Percentiles rank a stretch among this genome's conserved stretches.
phyloP scores from a whole-genome alignment of 1,139 yeast species.

The Eremothecium gossypii region DNA sequence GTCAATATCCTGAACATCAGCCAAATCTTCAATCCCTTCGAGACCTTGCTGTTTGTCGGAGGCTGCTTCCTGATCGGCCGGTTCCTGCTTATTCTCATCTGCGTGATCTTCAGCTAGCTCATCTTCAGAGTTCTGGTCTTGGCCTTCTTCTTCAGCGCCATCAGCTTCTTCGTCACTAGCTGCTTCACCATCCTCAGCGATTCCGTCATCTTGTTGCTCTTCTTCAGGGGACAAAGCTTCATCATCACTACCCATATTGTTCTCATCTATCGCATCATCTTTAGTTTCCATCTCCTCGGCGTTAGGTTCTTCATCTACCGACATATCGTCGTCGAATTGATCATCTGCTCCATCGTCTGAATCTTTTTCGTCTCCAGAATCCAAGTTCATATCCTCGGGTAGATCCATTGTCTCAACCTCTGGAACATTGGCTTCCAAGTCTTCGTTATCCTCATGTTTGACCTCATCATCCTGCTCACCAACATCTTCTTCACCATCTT shows the following conservation, averaged over 20 bases:
- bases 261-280: constrained; percentile 20
- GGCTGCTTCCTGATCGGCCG: constrained; percentile 25
- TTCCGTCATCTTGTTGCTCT: constrained; percentile 24
- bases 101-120: constrained; percentile 23
- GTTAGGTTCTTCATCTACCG: constrained; percentile 23
- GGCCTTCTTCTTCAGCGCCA: constrained; percentile 23
- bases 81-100: constrained; percentile 17
- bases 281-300: constrained; percentile 28
- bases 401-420: constrained; percentile 74
- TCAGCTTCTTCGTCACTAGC: constrained; percentile 22
- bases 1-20: constrained; percentile 41
- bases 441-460: constrained; percentile 60
- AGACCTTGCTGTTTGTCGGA: constrained; percentile 28
- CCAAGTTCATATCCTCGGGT: constrained; percentile 81
- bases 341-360: constrained; percentile 35
- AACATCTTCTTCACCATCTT: constrained; percentile 58
- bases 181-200: constrained; percentile 25
- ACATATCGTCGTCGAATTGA: constrained; percentile 30
- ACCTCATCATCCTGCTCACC: constrained; percentile 78
- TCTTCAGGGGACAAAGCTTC: constrained; percentile 25
- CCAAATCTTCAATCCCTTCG: constrained; percentile 38
- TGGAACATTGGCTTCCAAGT: constrained; percentile 62
- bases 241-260: constrained; percentile 25
- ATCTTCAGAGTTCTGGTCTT: constrained; percentile 22
- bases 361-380: constrained; percentile 55